These are phyloP conservation scores for Fusarium algeriense DNA, from an alignment of 2,329 filamentous ascomycete genomes.

Conservation along the genomic window DNA sequence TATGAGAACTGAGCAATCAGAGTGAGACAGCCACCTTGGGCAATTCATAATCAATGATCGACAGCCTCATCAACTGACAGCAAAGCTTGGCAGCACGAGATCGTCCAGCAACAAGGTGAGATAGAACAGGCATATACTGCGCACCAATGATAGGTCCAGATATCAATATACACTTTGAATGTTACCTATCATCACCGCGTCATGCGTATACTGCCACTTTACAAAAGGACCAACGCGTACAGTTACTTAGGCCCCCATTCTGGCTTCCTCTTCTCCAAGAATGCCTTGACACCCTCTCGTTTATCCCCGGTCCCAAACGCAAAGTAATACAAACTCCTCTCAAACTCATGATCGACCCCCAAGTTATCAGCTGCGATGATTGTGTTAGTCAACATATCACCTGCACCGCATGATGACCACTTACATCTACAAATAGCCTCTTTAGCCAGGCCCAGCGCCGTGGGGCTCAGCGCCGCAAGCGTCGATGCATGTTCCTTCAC, in stretches of 20 bases:
- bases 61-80: constrained; percentile 3
- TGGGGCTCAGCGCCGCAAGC: constrained; percentile 44
- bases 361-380: constrained; percentile 41
- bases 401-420: background rate
- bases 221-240: background rate
- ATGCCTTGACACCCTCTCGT: constrained; percentile 48
- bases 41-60: background rate
- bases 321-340: constrained; percentile 53
- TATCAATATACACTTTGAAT: background rate
- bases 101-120: background rate
- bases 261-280: constrained; percentile 47
- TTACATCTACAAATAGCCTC: constrained; percentile 48
- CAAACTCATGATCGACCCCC: constrained; percentile 50
- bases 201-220: constrained; percentile 4
- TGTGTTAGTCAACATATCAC: background rate
- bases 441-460: constrained; percentile 47
- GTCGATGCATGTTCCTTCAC: constrained; percentile 42
- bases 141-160: background rate
- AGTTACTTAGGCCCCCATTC: constrained; percentile 31
- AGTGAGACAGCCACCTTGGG: background rate
- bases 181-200: background rate
- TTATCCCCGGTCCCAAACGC: constrained; percentile 52
- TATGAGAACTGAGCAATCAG: background rate
- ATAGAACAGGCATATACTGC: background rate
- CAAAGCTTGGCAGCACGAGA: background rate